phyloP scores from a whole-genome alignment of 208 protist genomes.

The Crithidia bombi region DNA sequence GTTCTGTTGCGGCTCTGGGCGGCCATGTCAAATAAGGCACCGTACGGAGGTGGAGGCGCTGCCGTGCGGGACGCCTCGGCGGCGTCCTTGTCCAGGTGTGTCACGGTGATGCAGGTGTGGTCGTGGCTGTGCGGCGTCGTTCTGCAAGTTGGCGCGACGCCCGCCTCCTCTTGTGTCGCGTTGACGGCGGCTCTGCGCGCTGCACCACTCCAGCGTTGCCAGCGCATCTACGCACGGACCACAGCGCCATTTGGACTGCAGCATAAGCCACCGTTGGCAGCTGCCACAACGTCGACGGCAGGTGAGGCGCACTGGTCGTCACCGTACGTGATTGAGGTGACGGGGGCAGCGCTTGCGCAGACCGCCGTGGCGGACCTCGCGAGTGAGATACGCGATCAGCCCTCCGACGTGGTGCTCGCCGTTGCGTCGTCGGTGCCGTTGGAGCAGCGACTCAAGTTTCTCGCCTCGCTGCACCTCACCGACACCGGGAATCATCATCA shows the following conservation, averaged over 20 bases:
- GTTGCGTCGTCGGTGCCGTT: slow-evolving; percentile 4
- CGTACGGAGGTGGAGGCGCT: background rate
- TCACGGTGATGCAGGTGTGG: slow-evolving; percentile 31
- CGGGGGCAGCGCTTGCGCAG: slow-evolving; percentile 14
- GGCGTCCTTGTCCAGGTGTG: slow-evolving; percentile 1
- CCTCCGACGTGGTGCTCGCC: slow-evolving; percentile 31
- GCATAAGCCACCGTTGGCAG: background rate
- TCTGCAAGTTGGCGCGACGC: background rate
- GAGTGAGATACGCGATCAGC: slow-evolving; percentile 31
- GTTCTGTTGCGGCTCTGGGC: background rate
- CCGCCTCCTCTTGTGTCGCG: background rate
- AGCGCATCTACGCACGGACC: slow-evolving; percentile 2
- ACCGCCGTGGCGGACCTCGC: slow-evolving; percentile 29
- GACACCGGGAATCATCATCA: slow-evolving; percentile 25
- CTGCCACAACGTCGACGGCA: background rate
- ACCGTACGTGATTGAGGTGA: slow-evolving; percentile 23
- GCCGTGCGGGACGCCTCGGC: background rate
- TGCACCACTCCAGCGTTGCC: slow-evolving; percentile 19
- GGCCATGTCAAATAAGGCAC: background rate
- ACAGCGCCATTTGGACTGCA: background rate
- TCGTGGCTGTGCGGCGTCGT: slow-evolving; percentile 11
- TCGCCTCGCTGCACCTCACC: slow-evolving; percentile 33
- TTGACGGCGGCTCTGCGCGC: slow-evolving; percentile 1
- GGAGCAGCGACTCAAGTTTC: slow-evolving; percentile 29
- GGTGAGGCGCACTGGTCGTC: background rate